Conservation (phyloP, 345 rosid genomes). For the Heritiera littoralis region DNA sequence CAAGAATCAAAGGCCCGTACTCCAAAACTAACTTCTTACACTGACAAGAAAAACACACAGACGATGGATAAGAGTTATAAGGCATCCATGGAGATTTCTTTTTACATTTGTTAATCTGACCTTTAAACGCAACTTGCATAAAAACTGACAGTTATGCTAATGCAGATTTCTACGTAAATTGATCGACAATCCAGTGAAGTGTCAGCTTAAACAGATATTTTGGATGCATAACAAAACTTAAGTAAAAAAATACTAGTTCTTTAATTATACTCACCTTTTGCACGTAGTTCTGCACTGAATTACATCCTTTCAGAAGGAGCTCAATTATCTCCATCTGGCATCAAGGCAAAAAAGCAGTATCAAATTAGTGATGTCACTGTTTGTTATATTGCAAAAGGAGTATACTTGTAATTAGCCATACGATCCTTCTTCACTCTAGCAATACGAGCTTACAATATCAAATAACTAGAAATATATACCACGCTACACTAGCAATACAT, state of each 20-base stretch:
- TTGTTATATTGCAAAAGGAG: background rate
- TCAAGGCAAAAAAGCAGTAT: conserved; percentile 1
- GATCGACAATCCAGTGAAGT: background rate
- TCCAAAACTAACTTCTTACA: conserved; percentile 88
- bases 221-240: background rate
- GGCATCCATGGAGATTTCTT: background rate
- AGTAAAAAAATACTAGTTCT: background rate
- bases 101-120: background rate
- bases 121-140: background rate
- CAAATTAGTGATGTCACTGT: background rate
- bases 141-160: background rate
- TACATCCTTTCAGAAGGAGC: conserved; percentile 74
- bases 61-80: background rate
- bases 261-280: conserved; percentile 56
- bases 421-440: background rate
- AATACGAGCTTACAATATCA: too few relatives aligned
- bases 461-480: background rate
- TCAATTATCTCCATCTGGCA: conserved; percentile 65
- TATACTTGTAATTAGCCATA: background rate
- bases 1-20: conserved; percentile 76
- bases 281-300: conserved; percentile 61
- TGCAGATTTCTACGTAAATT: background rate
- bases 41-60: conserved; percentile 38
- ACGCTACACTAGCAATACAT: background rate
- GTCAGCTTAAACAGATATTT: background rate